Base-by-base conservation (phyloP, 768 basidiomycete species). In the Mycena capillaripes region DNA sequence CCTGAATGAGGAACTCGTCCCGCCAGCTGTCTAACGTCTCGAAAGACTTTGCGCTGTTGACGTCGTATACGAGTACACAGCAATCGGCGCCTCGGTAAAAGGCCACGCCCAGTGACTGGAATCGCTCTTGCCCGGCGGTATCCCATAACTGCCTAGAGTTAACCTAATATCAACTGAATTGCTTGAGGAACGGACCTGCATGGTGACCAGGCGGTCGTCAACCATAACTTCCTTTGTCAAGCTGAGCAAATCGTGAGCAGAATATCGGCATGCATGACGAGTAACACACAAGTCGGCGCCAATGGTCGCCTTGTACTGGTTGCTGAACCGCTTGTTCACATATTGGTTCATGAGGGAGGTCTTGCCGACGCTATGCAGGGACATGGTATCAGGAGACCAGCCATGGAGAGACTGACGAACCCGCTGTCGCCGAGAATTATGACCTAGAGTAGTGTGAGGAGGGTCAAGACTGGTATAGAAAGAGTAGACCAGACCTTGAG, bases 271-370 rank as follows among this genome's bases (percentile, higher is more conserved):
- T 71, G 55, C 57, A 65, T 52, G 75, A 69, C 58, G 62, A 55
- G 58, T 59, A 75, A 88, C 95, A 71, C 84, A 96, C 95, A 97
- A 97, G 89, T 97, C 96, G 70, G 96, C 96, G 70, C 96, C 96
- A 80, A 97, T 97, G 73, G 98, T 99, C 21, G 98, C 98, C 86
- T 99, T 99, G 90, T 99, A 99, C 86, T 98, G 97, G 85, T 97
- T 98, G 83, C 95, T 96, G 84, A 99, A 99, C 73, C 98, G 94
- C 84, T 98, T 99, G 91, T 98, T 99, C 75, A 99, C 98, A 86
- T 98, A 99, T 85, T 99, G 98, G 87, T 98, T 98, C 98, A 99
- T 99, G 78, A 99, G 93, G 32, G 97, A 99, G 48, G 98, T 99
- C 93, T 99, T 99, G 50, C 97, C 97, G 82, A 98, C 97, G 69